phyloP scores from a whole-genome alignment of 768 basidiomycete species.

The Boletus rubropictus region DNA sequence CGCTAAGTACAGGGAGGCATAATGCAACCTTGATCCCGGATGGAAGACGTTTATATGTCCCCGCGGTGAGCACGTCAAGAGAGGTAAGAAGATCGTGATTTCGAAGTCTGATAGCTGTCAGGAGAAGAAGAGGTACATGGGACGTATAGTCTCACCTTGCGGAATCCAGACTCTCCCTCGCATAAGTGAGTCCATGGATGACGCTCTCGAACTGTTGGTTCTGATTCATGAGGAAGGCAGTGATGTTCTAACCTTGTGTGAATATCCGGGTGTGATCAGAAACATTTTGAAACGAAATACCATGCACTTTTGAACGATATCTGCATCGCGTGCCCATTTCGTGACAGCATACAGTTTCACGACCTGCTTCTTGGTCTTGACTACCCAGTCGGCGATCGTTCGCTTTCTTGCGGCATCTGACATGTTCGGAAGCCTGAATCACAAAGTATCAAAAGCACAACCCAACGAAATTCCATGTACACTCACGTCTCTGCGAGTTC shows the following conservation, averaged over 20 bases:
- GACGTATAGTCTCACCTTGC: constrained; percentile 52
- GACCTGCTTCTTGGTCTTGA: constrained; percentile 85
- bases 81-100: constrained; percentile 94
- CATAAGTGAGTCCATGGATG: constrained; percentile 55
- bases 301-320: constrained; percentile 84
- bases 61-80: constrained; percentile 80
- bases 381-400: constrained; percentile 80
- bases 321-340: constrained; percentile 83
- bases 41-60: constrained; percentile 81
- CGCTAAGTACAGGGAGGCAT: constrained; percentile 10
- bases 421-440: constrained; percentile 67
- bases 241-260: constrained; percentile 59
- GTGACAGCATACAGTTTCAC: constrained; percentile 83
- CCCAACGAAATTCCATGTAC: background rate
- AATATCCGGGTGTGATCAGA: background rate
- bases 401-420: constrained; percentile 77
- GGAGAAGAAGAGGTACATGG: background rate
- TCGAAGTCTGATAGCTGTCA: constrained; percentile 52
- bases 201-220: constrained; percentile 77
- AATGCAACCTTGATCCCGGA: constrained; percentile 64
- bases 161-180: constrained; percentile 64
- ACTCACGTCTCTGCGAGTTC: constrained; percentile 84
- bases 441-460: background rate
- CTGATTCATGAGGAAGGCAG: constrained; percentile 79
- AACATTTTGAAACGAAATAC: constrained; percentile 30